Conservation (phyloP, 371 early-diverging fungal species). For the Mucor racemosus region DNA sequence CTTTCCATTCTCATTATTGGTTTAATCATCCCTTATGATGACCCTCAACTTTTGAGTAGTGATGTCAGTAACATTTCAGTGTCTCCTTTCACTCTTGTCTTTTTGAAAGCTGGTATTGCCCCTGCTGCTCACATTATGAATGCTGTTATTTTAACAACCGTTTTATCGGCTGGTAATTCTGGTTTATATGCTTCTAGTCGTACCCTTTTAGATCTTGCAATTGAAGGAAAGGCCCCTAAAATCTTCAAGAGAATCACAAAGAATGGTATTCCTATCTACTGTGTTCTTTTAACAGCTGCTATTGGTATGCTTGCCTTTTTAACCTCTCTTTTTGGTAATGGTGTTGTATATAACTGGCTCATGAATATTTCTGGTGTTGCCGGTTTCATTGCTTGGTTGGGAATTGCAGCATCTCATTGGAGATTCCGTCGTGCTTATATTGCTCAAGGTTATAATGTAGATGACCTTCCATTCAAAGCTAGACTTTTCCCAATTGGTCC, state of each 20-base stretch:
- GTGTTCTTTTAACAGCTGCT: conserved; percentile 51
- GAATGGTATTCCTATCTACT: conserved; percentile 58
- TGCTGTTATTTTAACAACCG: conserved; percentile 59
- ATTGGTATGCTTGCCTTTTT: too few relatives aligned
- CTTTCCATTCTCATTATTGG: conserved; percentile 70
- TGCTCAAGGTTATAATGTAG: conserved; percentile 69
- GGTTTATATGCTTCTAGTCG: conserved; percentile 74
- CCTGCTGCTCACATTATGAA: conserved; percentile 48
- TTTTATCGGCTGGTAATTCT: conserved; percentile 70
- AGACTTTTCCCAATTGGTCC: conserved; percentile 75
- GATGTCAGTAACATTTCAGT: conserved; percentile 54
- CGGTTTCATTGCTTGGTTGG: conserved; percentile 79
- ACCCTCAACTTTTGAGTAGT: conserved; percentile 53
- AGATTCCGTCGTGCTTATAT: conserved; percentile 81
- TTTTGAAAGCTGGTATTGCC: conserved; percentile 56
- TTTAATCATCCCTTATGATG: conserved; percentile 66
- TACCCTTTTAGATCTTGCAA: conserved; percentile 66
- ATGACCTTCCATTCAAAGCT: conserved; percentile 75
- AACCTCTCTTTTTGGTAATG: conserved; percentile 51
- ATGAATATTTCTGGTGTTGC: conserved; percentile 72
- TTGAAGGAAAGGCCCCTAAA: conserved; percentile 61
- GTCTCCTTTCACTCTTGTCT: conserved; percentile 72
- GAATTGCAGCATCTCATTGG: conserved; percentile 76
- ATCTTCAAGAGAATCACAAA: conserved; percentile 51
- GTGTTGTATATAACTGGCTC: conserved; percentile 57